Evolutionary conservation across 2,329 filamentous ascomycete genomes (phyloP).

Genomic region (Ascomycota sp.): DNA sequence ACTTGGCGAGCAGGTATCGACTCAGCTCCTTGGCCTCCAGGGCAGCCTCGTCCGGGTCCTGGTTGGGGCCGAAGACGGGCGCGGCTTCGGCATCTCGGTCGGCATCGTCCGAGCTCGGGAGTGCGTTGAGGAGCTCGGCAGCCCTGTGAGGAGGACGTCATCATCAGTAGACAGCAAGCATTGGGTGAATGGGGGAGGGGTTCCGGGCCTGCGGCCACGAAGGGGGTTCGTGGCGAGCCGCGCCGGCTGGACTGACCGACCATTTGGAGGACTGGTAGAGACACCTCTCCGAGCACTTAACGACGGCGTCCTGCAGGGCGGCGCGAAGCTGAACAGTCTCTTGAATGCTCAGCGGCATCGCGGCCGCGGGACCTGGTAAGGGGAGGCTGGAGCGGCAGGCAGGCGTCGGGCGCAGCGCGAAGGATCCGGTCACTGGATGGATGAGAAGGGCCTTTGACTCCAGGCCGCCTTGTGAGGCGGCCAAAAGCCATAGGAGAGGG

Average conservation of each 20-base stretch:
- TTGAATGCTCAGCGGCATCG: constrained; percentile 33
- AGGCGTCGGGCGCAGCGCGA: no score
- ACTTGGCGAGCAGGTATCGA: constrained; percentile 77
- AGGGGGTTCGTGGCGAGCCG: no score
- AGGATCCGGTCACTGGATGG: no score
- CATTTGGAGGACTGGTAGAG: constrained; percentile 95
- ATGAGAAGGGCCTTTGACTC: no score
- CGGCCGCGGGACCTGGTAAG: constrained; percentile 1
- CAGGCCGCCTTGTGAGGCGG: no score
- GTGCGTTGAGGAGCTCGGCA: constrained; percentile 75
- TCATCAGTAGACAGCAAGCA: not conserved
- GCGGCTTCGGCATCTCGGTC: constrained; percentile 24
- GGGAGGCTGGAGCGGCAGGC: no score
- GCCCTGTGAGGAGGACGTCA: constrained; percentile 38
- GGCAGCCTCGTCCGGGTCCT: constrained; percentile 50
- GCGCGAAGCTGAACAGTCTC: constrained; percentile 45
- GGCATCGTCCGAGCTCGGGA: constrained; percentile 40
- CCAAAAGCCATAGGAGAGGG: no score
- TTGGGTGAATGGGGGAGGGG: not conserved
- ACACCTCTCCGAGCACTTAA: constrained; percentile 85
- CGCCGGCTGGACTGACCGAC: constrained; percentile 20
- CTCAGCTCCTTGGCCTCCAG: constrained; percentile 64
- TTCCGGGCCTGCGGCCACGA: no score
- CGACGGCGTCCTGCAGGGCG: constrained; percentile 64
- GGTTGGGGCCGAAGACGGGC: constrained; percentile 31